Base-by-base conservation (phyloP, 495 filamentous ascomycete species). In the Hypoxylon cercidicola region DNA sequence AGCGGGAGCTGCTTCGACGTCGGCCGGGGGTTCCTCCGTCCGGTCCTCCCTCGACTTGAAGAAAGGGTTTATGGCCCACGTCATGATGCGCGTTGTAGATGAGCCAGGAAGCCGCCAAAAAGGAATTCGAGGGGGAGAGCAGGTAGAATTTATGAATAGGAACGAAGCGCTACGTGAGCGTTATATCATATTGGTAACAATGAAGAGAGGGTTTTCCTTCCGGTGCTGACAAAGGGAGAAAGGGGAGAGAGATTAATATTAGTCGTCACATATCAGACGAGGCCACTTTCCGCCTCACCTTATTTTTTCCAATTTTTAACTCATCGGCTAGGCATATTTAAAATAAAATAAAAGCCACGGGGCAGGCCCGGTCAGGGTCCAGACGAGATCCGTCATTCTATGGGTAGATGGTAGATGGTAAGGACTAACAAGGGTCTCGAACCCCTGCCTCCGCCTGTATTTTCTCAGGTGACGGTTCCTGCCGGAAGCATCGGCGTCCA, bases 201-300 rank as follows among this genome's bases (percentile, higher is more conserved):
- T 16, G n/a, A 49, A 28, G 23, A 34, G 23, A 28, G 23, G 21
- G 5, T 21, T 20, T 15, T 45, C 4, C 16, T 75, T 7, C 81
- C 81, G 1, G 76, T 55, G n/a, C 74, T 64, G 1, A 81, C 82
- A 15, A 82, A 71, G 0, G 76, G 78, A 1, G 80, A 72, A 66
- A 84, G 83, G 18, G 43, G 54, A 50, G 28, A 30, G 54, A 49
- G 21, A 51, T 9, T 30, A 47, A 55, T 43, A 39, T 45, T 19
- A 37, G 46, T 34, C n/a, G 47, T 5, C 54, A 52, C 18, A 47
- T 23, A 18, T 30, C 6, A 32, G 28, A 46, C 50, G 62, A 44
- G 25, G 39, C 35, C 51, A 46, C 55, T 60, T 60, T 65, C 55
- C 55, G 35, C 49, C 51, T 50, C 21, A 41, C 11, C 15, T 39